Evolutionary conservation across 345 rosid genomes (phyloP).

Genomic region (Citrus sp.): DNA sequence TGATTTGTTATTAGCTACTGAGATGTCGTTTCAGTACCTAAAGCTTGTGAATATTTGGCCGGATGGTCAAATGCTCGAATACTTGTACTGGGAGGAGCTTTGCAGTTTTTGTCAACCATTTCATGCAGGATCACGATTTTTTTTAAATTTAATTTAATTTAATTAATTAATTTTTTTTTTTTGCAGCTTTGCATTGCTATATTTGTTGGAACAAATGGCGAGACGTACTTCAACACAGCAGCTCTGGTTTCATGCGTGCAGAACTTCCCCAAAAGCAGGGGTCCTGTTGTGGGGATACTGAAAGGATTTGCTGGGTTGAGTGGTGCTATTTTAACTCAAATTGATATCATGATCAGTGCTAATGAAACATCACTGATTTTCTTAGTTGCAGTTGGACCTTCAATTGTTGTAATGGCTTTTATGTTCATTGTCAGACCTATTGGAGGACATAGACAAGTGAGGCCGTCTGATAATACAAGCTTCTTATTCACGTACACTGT

Average conservation of each 20-base stretch:
- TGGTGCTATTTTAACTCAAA: constrained; percentile 87
- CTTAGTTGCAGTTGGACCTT: constrained; percentile 73
- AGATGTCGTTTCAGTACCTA: background rate
- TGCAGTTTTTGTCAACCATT: background rate
- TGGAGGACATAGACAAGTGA: constrained; percentile 50
- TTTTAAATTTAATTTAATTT: too few species aligned
- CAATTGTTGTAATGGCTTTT: constrained; percentile 52
- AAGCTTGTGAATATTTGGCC: background rate
- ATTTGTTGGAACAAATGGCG: constrained; percentile 82
- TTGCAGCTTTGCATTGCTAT: constrained; percentile 15
- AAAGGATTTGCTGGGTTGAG: constrained; percentile 92
- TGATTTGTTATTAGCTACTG: background rate
- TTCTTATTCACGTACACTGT: constrained; percentile 49
- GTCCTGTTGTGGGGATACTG: constrained; percentile 80
- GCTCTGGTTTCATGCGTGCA: constrained; percentile 79
- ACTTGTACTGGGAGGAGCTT: background rate
- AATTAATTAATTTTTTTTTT: background rate
- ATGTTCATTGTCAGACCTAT: constrained; percentile 73
- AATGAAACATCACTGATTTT: constrained; percentile 63
- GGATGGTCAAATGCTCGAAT: background rate
- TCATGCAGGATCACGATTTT: background rate
- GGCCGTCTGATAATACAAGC: constrained; percentile 45
- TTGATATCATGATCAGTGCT: constrained; percentile 58
- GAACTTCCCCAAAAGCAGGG: constrained; percentile 80
- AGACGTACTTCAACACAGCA: constrained; percentile 85